Percentiles rank a stretch among this genome's conserved stretches.
These are phyloP conservation scores for Ogataea ganodermae DNA, from an alignment of 805 yeast species.

Conservation along the genomic window DNA sequence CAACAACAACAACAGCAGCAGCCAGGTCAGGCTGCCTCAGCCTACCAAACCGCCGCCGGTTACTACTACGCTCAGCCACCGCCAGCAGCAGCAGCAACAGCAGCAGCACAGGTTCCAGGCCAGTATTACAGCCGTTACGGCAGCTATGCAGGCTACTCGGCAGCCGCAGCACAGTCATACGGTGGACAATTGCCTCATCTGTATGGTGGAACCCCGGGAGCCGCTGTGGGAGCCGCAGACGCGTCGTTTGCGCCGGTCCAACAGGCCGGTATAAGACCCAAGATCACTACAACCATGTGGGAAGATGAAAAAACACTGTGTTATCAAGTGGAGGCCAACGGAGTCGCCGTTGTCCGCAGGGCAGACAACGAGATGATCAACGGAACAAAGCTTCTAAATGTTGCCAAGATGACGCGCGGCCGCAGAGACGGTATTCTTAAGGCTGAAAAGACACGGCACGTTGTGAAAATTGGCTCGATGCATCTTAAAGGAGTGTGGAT, in stretches of 20 bases:
- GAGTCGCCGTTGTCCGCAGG: constrained; percentile 64
- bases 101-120: constrained; percentile 14
- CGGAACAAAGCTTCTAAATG: constrained; percentile 68
- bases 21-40: constrained; percentile 7
- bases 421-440: constrained; percentile 70
- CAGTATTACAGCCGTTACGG: constrained; percentile 20
- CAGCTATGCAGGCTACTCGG: constrained; percentile 18
- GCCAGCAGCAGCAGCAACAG: constrained; percentile 3
- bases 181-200: constrained; percentile 19
- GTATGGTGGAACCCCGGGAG: constrained; percentile 12
- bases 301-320: constrained; percentile 73
- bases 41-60: constrained; percentile 6
- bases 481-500: constrained; percentile 77
- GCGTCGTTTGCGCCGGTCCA: constrained; percentile 30
- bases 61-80: constrained; percentile 20
- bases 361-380: constrained; percentile 75
- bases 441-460: constrained; percentile 66
- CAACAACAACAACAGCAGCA: constrained; percentile 21
- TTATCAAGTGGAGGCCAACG: constrained; percentile 71
- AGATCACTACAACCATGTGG: constrained; percentile 75
- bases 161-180: constrained; percentile 14
- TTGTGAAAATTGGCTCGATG: constrained; percentile 75
- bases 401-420: constrained; percentile 74
- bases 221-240: constrained; percentile 1
- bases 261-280: constrained; percentile 33